Conservation (phyloP, 305 asterid species). For the Fraxinus greggii region DNA sequence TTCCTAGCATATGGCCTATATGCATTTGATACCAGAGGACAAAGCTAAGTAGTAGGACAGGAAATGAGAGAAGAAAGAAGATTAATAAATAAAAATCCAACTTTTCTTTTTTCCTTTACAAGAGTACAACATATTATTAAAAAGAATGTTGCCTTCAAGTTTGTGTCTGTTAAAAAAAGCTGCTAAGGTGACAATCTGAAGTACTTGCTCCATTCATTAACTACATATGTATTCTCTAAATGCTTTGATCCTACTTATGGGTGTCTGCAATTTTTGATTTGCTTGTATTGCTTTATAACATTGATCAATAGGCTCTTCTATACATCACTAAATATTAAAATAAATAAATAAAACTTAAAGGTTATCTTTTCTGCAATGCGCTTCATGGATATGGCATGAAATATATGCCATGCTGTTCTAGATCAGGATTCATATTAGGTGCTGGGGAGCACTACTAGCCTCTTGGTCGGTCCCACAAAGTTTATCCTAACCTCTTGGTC, state of each 20-base stretch:
- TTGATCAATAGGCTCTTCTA: background rate
- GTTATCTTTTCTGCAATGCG: background rate
- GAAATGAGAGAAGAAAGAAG: background rate
- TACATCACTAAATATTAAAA: background rate
- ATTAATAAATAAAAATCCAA: background rate
- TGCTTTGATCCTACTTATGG: background rate
- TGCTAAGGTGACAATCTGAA: background rate
- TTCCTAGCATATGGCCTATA: background rate
- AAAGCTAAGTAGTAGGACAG: background rate
- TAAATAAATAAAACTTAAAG: background rate
- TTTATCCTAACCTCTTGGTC: background rate
- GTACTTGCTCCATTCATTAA: background rate
- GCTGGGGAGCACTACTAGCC: background rate
- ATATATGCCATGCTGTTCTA: background rate
- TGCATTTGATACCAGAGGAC: background rate
- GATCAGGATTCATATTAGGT: background rate
- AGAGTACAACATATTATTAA: background rate
- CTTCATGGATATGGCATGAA: background rate
- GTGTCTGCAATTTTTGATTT: background rate
- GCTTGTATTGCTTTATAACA: background rate
- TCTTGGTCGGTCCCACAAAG: background rate
- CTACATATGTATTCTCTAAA: background rate
- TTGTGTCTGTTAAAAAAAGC: background rate
- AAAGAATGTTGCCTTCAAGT: background rate
- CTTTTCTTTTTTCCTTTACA: background rate